phyloP scores from a whole-genome alignment of 2,329 filamentous ascomycete species.

The Talaromyces sp. region DNA sequence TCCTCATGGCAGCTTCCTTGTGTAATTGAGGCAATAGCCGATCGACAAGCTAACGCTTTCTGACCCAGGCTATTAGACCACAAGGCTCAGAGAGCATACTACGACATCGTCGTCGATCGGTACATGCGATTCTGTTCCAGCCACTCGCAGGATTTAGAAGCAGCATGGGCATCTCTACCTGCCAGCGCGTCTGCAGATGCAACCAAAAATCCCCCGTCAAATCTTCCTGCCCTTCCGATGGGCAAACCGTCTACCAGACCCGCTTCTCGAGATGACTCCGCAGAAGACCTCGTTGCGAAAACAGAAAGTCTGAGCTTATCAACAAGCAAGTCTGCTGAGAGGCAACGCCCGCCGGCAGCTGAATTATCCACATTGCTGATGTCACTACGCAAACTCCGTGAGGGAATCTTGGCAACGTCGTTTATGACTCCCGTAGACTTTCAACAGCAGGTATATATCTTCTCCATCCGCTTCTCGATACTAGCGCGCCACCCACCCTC shows the following conservation, averaged over 20 bases:
- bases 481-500: conserved; percentile 79
- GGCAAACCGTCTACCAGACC: conserved; percentile 21
- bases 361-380: conserved; percentile 72
- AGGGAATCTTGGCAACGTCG: conserved; percentile 72
- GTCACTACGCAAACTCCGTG: conserved; percentile 85
- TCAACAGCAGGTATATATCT: conserved; percentile 83
- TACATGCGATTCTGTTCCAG: conserved; percentile 87
- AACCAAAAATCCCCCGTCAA: conserved; percentile 37
- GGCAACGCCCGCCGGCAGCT: conserved; percentile 47
- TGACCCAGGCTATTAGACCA: conserved; percentile 62
- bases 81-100: conserved; percentile 80
- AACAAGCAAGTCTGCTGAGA: conserved; percentile 18
- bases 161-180: conserved; percentile 66
- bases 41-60: conserved; percentile 14
- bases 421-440: conserved; percentile 74
- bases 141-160: conserved; percentile 68
- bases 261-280: background rate
- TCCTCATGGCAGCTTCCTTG: background rate
- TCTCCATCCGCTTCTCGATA: conserved; percentile 81
- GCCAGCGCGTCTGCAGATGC: conserved; percentile 38
- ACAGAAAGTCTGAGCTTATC: conserved; percentile 9
- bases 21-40: background rate
- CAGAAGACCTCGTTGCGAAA: conserved; percentile 12
- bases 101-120: conserved; percentile 78
- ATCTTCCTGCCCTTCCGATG: conserved; percentile 7